Evolutionary conservation across 2,329 filamentous ascomycete genomes (phyloP).

Genomic region (Scedosporium minutisporum): DNA sequence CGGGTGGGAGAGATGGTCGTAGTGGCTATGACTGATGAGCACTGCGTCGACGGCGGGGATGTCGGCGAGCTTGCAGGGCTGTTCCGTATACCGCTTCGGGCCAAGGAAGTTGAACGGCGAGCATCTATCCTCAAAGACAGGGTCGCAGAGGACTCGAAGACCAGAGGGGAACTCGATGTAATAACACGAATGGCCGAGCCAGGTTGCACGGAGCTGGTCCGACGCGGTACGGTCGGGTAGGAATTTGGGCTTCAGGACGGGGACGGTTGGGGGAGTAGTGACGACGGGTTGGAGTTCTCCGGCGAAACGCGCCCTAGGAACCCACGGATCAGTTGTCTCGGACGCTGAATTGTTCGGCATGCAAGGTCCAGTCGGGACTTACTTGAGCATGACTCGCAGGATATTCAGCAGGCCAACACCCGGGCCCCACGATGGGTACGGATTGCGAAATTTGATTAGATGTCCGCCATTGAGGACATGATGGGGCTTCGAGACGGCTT

Average conservation of each 20-base stretch:
- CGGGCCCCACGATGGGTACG: slow-evolving; percentile 34
- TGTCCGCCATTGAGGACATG: slow-evolving; percentile 27
- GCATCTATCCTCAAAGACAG: slow-evolving; percentile 83
- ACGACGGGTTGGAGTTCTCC: slow-evolving; percentile 42
- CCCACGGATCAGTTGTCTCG: neutral
- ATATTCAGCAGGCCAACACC: slow-evolving; percentile 7
- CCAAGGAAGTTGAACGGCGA: slow-evolving; percentile 62
- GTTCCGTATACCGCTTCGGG: slow-evolving; percentile 68
- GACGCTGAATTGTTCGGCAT: neutral
- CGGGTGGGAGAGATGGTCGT: slow-evolving; percentile 78
- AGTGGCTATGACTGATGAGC: slow-evolving; percentile 83
- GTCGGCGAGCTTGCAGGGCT: slow-evolving; percentile 67
- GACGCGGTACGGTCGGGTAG: slow-evolving; percentile 47
- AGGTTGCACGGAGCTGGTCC: slow-evolving; percentile 67
- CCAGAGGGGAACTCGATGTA: slow-evolving; percentile 83
- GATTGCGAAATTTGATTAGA: slow-evolving; percentile 37
- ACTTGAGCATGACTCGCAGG: slow-evolving; percentile 5
- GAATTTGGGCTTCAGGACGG: slow-evolving; percentile 59
- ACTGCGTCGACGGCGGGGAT: slow-evolving; percentile 69
- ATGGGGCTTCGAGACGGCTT: slow-evolving; percentile 26
- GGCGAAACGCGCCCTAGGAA: slow-evolving; percentile 25
- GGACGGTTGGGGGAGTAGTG: slow-evolving; percentile 55
- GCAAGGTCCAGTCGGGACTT: neutral
- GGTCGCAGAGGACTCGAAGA: slow-evolving; percentile 83
- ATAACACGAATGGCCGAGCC: slow-evolving; percentile 92